Base-by-base conservation (phyloP, 1,284 basidiomycete species). In the Athelia sp. region DNA sequence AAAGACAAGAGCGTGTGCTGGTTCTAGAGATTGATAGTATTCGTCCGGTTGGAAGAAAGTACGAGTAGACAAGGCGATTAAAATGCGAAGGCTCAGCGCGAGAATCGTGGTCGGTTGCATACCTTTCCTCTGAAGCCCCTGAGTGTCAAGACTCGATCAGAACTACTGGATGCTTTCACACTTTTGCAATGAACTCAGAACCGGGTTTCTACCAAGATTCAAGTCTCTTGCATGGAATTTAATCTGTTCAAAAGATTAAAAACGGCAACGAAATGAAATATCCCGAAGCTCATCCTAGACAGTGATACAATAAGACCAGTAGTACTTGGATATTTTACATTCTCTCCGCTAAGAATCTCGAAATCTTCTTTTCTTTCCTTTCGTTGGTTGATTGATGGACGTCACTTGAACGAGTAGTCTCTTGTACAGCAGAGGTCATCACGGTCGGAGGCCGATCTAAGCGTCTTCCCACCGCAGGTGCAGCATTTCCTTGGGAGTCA, bases 21-120 rank as follows among this genome's bases (percentile, higher is more conserved):
- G 88, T 64, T 99, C 97, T 38, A 97, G 78, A 9, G 93, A 82
- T 64, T 99, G 97, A 61, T 88, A 98, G 69, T 92, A 97, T 70
- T 99, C 97, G 68, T 99, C 97, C 1, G 97, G 96, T 65, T 98
- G 95, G 65, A 99, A 99, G 71, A 90, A 92, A 1, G 94, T 93
- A 46, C 80, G 78, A 0, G 91, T 94, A 21, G 74, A 68, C 13
- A 94, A 62, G 0, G 89, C 86, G 40, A 89, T 70, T 4, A 70
- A 52, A 43, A 87, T 61, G 43, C 88, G 82, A 55, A 81, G 59
- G 40, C 57, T 43, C 22, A 83, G 54, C 11, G 73, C 67, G 45
- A 73, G 58, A 11, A 67, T 52, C 31, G 48, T 53, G 50, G 48
- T 47, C 44, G 17, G 44, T 52, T 49, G n/a, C 24, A 45, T 44